A percentile compares a stretch with the other conserved stretches of the same genome.
Evolutionary conservation across 2,329 filamentous ascomycete species (phyloP).

Genomic region (Penicillium sp.): DNA sequence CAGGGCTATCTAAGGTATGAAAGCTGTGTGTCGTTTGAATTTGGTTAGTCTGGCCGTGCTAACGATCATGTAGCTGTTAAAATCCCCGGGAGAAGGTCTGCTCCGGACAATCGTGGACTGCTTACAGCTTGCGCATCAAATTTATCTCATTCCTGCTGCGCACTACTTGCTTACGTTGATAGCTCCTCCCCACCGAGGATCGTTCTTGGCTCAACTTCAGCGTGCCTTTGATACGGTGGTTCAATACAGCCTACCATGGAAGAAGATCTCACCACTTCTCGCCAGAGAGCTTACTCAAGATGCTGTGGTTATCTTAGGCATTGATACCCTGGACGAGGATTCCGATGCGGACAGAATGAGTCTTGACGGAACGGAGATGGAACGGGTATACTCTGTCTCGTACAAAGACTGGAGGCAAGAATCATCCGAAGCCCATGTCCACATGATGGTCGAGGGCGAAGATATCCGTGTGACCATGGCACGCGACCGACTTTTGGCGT

Average conservation of each 20-base stretch:
- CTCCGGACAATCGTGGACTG: conserved; percentile 35
- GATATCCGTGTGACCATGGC: conserved; percentile 28
- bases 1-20: conserved; percentile 34
- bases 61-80: conserved; percentile 24
- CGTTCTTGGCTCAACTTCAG: conserved; percentile 38
- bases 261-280: conserved; percentile 44
- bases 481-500: conserved; percentile 35
- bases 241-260: conserved; percentile 47
- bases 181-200: conserved; percentile 26
- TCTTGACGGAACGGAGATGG: conserved; percentile 40
- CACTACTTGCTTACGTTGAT: conserved; percentile 34
- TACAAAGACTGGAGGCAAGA: conserved; percentile 40
- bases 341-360: conserved; percentile 15
- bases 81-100: conserved; percentile 21
- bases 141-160: conserved; percentile 39
- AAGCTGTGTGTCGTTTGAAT: neutral
- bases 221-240: conserved; percentile 49
- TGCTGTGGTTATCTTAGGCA: conserved; percentile 43
- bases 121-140: conserved; percentile 35
- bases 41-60: neutral
- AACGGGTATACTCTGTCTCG: conserved; percentile 35
- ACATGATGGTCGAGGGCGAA: conserved; percentile 37
- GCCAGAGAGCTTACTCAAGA: conserved; percentile 46
- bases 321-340: conserved; percentile 32
- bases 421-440: conserved; percentile 24